These are phyloP conservation scores for Cylindrotheca fusiformis DNA, from an alignment of 108 stramenopile genomes.

Conservation along the genomic window DNA sequence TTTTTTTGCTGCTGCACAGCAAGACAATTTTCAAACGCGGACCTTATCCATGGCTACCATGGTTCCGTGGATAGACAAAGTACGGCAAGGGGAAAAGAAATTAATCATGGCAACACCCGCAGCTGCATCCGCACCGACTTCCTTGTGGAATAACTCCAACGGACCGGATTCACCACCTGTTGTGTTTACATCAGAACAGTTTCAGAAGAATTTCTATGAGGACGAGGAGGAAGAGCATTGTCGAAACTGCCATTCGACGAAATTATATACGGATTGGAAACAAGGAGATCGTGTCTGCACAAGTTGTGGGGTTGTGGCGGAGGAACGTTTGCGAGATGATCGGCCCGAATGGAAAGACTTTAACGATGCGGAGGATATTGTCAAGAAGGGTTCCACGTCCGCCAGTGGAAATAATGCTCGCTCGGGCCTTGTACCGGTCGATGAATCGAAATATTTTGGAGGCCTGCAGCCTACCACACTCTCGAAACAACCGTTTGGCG, in stretches of 20 bases:
- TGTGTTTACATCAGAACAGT: not conserved
- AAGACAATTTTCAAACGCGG: too few species aligned
- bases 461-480: slow-evolving; percentile 58
- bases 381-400: slow-evolving; percentile 30
- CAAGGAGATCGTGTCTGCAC: slow-evolving; percentile 66
- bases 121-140: not conserved
- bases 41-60: too few species aligned
- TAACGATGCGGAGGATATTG: slow-evolving; percentile 43
- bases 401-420: slow-evolving; percentile 10
- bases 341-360: slow-evolving; percentile 69
- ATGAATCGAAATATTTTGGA: slow-evolving; percentile 51
- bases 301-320: slow-evolving; percentile 57
- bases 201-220: not conserved
- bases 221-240: slow-evolving; percentile 36
- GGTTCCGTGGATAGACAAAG: slow-evolving; percentile 7
- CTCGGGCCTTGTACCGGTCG: slow-evolving; percentile 44
- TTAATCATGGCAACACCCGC: not conserved
- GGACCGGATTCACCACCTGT: slow-evolving; percentile 18
- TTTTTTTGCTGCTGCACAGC: too few species aligned
- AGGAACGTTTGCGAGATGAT: slow-evolving; percentile 39
- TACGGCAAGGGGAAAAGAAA: not conserved
- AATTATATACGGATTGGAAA: slow-evolving; percentile 49
- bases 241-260: slow-evolving; percentile 34
- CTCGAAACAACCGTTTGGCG: slow-evolving; percentile 39
- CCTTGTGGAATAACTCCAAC: slow-evolving; percentile 4